Base-by-base conservation (phyloP, 129 eudicot species). In the Dittrichia graveolens region DNA sequence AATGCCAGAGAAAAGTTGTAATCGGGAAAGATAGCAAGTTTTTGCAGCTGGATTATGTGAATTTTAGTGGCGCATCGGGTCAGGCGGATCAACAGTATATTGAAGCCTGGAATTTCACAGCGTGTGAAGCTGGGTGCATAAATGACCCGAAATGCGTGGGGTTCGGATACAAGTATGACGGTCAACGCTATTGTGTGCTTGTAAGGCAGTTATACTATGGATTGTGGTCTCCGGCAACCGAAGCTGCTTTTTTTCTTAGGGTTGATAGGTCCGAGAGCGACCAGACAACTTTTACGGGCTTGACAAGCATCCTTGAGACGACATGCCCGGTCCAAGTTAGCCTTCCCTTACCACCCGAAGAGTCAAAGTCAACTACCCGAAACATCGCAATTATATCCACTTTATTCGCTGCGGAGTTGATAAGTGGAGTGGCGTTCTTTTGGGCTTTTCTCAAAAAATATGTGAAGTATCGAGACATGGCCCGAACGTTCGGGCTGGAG, bases 381-480 rank as follows among this genome's bases (percentile, higher is more conserved):
- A 92, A 92, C 67, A 89, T 92, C 19, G 89, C 76, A 37, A 87
- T 92, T 39, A 82, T 92, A 56, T 69, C 83, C 18, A 75, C 86
- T n/a, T 73, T 92, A 4, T 89, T 92, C 45, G 91, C 87, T 40
- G 87, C 93, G 4, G 98, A 92, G 82, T 82, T 92, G 65, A 89
- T 90, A 18, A 82, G 90, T 59, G 98, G 98, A 0, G 88, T 87
- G 53, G 78, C 86, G 13, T 92, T 88, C 81, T 89, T 92, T 82
- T 87, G 96, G 98, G 87, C 91, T 19, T 92, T 92, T 48, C 73
- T 89, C 7, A 92, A 80, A 80, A 85, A 87, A 58, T 92, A 92
- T 62, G 87, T 85, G 5, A 92, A 92, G 84, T 92, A 92, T 63
- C 78, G 98, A 71, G 98, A 92, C 64, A 92, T 92, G 98, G 96